Conservation (phyloP, 352 stramenopile genomes). For the Paralagenidium karlingii region DNA sequence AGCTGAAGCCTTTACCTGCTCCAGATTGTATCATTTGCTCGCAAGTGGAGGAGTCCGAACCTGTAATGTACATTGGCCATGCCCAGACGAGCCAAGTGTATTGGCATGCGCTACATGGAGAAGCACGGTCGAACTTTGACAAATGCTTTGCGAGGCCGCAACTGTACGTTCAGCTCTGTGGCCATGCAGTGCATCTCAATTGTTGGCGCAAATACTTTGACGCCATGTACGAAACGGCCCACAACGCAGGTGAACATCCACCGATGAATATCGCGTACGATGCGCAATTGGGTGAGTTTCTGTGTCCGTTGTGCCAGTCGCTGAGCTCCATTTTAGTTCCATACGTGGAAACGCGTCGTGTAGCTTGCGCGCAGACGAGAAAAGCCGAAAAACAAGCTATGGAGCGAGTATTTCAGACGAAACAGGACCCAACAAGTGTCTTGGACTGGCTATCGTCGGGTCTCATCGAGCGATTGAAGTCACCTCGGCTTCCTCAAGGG, state of each 20-base stretch:
- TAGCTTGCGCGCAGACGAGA: slow-evolving; percentile 40
- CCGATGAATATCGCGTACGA: slow-evolving; percentile 67
- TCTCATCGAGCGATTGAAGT: slow-evolving; percentile 26
- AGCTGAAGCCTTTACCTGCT: slow-evolving; percentile 15
- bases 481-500: slow-evolving; percentile 2
- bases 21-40: slow-evolving; percentile 80
- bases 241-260: slow-evolving; percentile 56
- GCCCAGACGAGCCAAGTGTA: slow-evolving; percentile 59
- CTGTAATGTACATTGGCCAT: slow-evolving; percentile 80
- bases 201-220: slow-evolving; percentile 86
- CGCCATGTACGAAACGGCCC: slow-evolving; percentile 64
- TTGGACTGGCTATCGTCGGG: slow-evolving; percentile 42
- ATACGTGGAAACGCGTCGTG: slow-evolving; percentile 45
- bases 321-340: slow-evolving; percentile 87
- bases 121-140: slow-evolving; percentile 6
- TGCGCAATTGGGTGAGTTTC: slow-evolving; percentile 74
- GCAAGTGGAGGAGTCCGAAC: slow-evolving; percentile 70
- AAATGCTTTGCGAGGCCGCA: slow-evolving; percentile 17
- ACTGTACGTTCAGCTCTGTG: slow-evolving; percentile 73
- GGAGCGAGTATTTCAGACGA: slow-evolving; percentile 58
- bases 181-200: slow-evolving; percentile 82
- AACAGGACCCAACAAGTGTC: slow-evolving; percentile 56
- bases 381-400: slow-evolving; percentile 33
- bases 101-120: slow-evolving; percentile 20
- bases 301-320: slow-evolving; percentile 84